phyloP scores from a whole-genome alignment of 2,329 filamentous ascomycete genomes.

The Onygenales sp. region DNA sequence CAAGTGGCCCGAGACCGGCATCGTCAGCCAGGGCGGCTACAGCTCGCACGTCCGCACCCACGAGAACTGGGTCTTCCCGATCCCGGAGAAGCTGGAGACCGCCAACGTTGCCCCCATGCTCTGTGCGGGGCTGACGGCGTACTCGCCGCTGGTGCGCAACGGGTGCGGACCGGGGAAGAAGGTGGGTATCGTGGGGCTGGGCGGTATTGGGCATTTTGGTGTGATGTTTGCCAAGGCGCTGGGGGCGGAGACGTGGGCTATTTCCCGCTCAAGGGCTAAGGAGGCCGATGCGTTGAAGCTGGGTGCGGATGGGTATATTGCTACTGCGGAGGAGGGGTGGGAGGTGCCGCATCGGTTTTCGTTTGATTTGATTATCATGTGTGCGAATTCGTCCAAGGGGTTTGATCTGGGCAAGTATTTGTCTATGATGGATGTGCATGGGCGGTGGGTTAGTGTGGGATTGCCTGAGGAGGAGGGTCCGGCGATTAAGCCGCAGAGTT shows the following conservation, averaged over 20 bases:
- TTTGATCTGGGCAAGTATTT: slow-evolving; percentile 57
- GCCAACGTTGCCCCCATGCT: slow-evolving; percentile 66
- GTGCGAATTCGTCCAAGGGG: slow-evolving; percentile 63
- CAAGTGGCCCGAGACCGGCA: slow-evolving; percentile 18
- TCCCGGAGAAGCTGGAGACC: slow-evolving; percentile 59
- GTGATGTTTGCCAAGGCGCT: slow-evolving; percentile 61
- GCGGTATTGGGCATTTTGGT: slow-evolving; percentile 63
- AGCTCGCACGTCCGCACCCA: slow-evolving; percentile 61
- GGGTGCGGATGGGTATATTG: slow-evolving; percentile 52
- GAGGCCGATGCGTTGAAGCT: slow-evolving; percentile 51
- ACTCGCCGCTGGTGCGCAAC: slow-evolving; percentile 66
- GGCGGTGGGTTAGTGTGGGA: slow-evolving; percentile 69
- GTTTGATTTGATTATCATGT: slow-evolving; percentile 55
- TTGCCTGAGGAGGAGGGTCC: slow-evolving; percentile 69
- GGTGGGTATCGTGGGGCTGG: slow-evolving; percentile 36
- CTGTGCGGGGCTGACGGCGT: slow-evolving; percentile 75
- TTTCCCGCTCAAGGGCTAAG: slow-evolving; percentile 52
- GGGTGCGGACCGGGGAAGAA: slow-evolving; percentile 58
- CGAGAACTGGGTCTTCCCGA: slow-evolving; percentile 62
- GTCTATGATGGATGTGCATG: slow-evolving; percentile 70
- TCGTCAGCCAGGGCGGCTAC: slow-evolving; percentile 47
- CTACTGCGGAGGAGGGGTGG: slow-evolving; percentile 50
- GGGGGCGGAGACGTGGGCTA: slow-evolving; percentile 52
- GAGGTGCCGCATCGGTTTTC: slow-evolving; percentile 44
- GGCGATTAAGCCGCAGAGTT: slow-evolving; percentile 61